Conservation (phyloP, 179 eudicot genomes). For the Carnegiea gigantea region DNA sequence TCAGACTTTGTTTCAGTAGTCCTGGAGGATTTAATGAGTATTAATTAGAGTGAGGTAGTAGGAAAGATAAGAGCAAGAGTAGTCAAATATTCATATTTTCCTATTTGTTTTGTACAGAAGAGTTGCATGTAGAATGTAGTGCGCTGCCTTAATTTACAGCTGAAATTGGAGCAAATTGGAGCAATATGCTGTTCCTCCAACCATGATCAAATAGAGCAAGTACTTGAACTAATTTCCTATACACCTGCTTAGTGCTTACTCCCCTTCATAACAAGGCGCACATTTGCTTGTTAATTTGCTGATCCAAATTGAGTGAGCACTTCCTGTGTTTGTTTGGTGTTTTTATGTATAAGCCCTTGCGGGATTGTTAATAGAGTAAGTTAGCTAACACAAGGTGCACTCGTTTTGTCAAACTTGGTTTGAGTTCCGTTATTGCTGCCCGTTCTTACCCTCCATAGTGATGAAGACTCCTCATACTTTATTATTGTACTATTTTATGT, state of each 20-base stretch:
- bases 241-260: too few relatives aligned
- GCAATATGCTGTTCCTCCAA: neutral
- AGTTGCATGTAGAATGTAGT: neutral
- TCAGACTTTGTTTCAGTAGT: neutral
- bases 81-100: neutral
- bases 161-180: neutral
- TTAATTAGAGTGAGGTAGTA: neutral
- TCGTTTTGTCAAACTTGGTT: neutral
- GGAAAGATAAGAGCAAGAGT: neutral
- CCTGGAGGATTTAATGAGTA: neutral
- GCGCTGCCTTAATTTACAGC: neutral
- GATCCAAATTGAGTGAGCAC: too few relatives aligned
- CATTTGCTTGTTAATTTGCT: too few relatives aligned
- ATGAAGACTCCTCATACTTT: too few relatives aligned
- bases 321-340: neutral
- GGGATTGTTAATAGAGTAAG: neutral
- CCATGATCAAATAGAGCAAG: too few relatives aligned
- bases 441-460: too few relatives aligned
- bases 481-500: neutral
- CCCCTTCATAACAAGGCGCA: too few relatives aligned
- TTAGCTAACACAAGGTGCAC: neutral
- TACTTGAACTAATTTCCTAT: too few relatives aligned
- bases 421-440: too few relatives aligned
- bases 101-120: neutral
- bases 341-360: neutral